Conservation (phyloP, 495 filamentous ascomycete species). For the Annulohypoxylon moriforme region DNA sequence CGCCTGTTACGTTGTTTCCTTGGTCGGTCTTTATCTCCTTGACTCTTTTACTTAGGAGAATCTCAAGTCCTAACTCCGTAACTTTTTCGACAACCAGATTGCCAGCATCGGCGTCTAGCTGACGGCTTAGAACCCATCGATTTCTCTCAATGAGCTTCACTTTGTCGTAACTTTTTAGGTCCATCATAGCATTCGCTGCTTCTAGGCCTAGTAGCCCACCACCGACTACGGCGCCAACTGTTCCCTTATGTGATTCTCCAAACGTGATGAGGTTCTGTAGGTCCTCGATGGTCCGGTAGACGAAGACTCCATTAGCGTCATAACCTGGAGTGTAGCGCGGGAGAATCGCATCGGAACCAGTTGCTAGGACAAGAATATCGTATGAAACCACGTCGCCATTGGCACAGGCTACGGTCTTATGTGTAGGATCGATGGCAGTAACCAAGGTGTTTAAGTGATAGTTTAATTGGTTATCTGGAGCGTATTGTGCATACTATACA, state of each 20-base stretch:
- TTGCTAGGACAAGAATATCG: constrained; percentile 90
- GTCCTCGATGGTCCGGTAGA: constrained; percentile 93
- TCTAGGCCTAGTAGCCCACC: constrained; percentile 91
- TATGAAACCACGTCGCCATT: constrained; percentile 78
- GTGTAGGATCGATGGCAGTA: constrained; percentile 71
- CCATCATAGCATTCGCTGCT: constrained; percentile 95
- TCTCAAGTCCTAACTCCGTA: constrained; percentile 81
- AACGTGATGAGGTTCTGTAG: constrained; percentile 84
- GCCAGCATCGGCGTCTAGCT: constrained; percentile 88
- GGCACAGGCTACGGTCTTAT: constrained; percentile 77
- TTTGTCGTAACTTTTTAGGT: constrained; percentile 78
- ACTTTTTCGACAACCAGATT: constrained; percentile 88
- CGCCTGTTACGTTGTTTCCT: constrained; percentile 75
- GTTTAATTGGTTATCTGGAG: constrained; percentile 73
- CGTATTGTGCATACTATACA: constrained; percentile 37
- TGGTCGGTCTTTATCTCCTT: constrained; percentile 75
- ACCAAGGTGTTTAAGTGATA: constrained; percentile 89
- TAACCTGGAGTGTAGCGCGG: constrained; percentile 84
- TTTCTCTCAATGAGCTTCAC: constrained; percentile 92
- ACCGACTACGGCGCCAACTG: constrained; percentile 84
- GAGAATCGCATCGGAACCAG: constrained; percentile 89
- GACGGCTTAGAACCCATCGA: constrained; percentile 86
- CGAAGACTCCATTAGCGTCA: constrained; percentile 89
- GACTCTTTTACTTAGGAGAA: constrained; percentile 83
- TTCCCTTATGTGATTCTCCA: constrained; percentile 71